Evolutionary conservation across 768 basidiomycete species (phyloP).

Genomic region (Leucocoprinus birnbaumii): DNA sequence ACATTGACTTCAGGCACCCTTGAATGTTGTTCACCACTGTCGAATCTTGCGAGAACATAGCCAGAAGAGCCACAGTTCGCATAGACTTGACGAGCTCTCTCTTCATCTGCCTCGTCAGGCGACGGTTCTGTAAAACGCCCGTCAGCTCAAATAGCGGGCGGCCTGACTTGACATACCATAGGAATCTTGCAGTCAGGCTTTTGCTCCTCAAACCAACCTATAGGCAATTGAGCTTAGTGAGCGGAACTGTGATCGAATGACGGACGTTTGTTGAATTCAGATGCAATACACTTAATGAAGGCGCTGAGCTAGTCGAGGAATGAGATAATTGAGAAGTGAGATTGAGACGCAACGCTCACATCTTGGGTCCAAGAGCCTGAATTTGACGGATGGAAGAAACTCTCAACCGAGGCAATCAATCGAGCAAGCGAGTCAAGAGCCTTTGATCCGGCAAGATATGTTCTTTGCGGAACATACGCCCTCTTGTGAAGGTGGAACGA

Average conservation of each 20-base stretch:
- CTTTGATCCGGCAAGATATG: slow-evolving; percentile 79
- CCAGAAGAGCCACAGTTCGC: slow-evolving; percentile 78
- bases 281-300: slow-evolving; percentile 82
- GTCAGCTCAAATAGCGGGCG: neutral
- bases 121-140: slow-evolving; percentile 49
- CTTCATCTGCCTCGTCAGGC: slow-evolving; percentile 75
- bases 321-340: neutral
- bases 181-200: slow-evolving; percentile 81
- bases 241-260: neutral
- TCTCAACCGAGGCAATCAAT: slow-evolving; percentile 83
- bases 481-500: slow-evolving; percentile 55
- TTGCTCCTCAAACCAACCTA: slow-evolving; percentile 80
- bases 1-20: slow-evolving; percentile 79
- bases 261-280: slow-evolving; percentile 81
- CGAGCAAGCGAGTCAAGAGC: slow-evolving; percentile 84
- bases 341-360: slow-evolving; percentile 34
- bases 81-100: slow-evolving; percentile 82
- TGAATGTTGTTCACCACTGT: slow-evolving; percentile 74
- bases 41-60: slow-evolving; percentile 86
- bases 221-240: slow-evolving; percentile 6
- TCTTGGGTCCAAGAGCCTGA: slow-evolving; percentile 81
- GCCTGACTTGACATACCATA: slow-evolving; percentile 26
- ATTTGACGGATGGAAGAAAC: slow-evolving; percentile 89
- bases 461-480: slow-evolving; percentile 36
- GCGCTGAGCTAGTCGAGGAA: slow-evolving; percentile 55